Evolutionary conservation across 148 eudicot genomes (phyloP).

Genomic region (Salicornia ramosissima): DNA sequence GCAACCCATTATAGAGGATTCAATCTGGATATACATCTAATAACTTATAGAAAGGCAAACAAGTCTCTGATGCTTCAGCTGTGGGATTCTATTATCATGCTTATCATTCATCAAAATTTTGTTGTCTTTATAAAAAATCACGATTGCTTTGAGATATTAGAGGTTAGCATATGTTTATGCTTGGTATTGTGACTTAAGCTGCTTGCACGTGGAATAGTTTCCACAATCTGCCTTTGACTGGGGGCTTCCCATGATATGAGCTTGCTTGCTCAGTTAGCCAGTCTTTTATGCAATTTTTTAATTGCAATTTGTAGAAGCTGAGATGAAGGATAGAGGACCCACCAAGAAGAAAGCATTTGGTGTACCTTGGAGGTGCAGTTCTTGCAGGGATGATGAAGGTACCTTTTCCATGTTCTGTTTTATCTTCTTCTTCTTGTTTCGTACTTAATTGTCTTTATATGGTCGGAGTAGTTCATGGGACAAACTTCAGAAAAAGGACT

Average conservation of each 20-base stretch:
- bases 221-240: not conserved
- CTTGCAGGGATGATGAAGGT: slow-evolving; percentile 99
- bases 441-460: no score
- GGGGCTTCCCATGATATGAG: slow-evolving; percentile 2
- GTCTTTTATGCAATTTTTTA: slow-evolving; percentile 4
- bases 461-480: not conserved
- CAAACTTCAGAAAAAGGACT: not conserved
- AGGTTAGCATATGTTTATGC: not conserved
- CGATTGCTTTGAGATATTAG: not conserved
- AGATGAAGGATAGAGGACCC: slow-evolving; percentile 95
- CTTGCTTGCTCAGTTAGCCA: not conserved
- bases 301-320: slow-evolving; percentile 48
- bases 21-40: not conserved
- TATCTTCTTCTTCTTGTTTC: not conserved
- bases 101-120: no score
- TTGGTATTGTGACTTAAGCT: not conserved
- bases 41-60: not conserved
- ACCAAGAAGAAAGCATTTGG: slow-evolving; percentile 98
- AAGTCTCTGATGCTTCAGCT: not conserved
- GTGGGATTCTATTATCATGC: slow-evolving; percentile 1
- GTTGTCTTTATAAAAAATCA: not conserved
- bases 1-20: slow-evolving; percentile 5
- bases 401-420: not conserved
- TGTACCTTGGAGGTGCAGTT: slow-evolving; percentile 98
- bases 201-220: not conserved